Base-by-base conservation (phyloP, 371 early-diverging fungal genomes). In the Apophysomyces variabilis region DNA sequence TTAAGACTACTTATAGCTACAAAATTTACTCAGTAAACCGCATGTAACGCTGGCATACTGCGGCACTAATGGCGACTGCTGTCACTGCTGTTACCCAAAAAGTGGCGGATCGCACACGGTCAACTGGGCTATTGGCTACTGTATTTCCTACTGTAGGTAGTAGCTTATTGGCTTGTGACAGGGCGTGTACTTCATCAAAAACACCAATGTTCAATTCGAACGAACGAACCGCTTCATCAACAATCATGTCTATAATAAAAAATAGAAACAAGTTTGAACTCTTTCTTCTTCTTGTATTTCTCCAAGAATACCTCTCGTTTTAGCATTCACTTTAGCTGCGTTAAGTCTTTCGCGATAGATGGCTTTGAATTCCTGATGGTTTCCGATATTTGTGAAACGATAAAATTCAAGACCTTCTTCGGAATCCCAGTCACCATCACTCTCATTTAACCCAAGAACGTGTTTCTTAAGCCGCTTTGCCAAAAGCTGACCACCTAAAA, bases 261-360 rank as follows among this genome's bases (percentile, higher is more conserved):
- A 62, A 18, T 14, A 32, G 14, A 56, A 5, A 4, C 14, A 47
- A n/a, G 5, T 4, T 8, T 21, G 56, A 6, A 50, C 11, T 14
- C 7, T 57, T 7, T 32, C n/a, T 14, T 21, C 44, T 61, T 54
- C 14, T 44, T 65, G 13, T 21, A 4, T 16, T 47, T 4, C n/a
- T 7, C n/a, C n/a, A 21, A 5, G 4, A 41, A 56, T 75, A 81
- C 82, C 80, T 66, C 73, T 59, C 5, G 79, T 77, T 5, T 57
- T 41, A 37, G 64, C 58, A 58, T 65, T 68, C 9, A 84, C 78
- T 32, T 65, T 74, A 12, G 73, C 77, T 36, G 66, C 71, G 57
- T 89, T 82, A n/a, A 89, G 68, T n/a, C 79, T 74, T 21, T 78
- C 83, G 37, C 87, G 84, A 66, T 83, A 89, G 66, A 73, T 68